Evolutionary conservation across 345 rosid genomes (phyloP), one percentile per base, ranked within the genome.

Genomic region (Gossypium arboreum): DNA sequence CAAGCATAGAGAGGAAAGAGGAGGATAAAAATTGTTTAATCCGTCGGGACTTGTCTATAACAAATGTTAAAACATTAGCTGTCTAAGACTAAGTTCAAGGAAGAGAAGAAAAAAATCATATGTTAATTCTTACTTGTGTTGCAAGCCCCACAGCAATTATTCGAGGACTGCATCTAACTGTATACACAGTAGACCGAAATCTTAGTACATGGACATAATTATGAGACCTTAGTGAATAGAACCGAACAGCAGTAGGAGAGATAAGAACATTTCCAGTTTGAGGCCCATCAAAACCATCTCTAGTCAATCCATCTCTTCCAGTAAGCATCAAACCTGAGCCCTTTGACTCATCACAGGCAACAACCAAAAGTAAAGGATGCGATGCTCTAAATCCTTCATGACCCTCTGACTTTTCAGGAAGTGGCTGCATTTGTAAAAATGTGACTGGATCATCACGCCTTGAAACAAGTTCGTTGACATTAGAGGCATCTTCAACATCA

Each of bases 331-430:
- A 56, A 73, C 78, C 80, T 2, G 88, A 79, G 82, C 80, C 80
- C 65, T 86, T 89, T 13, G 94, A 77, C 79, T 91, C 99, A 81
- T 91, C 98, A 79, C 89, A 88, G 50, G 94, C 92, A 81, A 93
- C 98, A 81, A 91, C 95, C 79, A 93, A 66, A 68, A 95, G 98
- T 73, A 95, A 80, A 64, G 99, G 99, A 86, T 93, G 99, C 10
- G 98, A 89, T 76, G 91, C 80, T 80, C 86, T 82, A 76, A 85
- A 93, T n/a, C 98, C 99, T 87, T 95, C 96, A 79, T 54, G 51
- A 4, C 85, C 88, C 76, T 87, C 84, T 20, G 85, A 84, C 79
- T 77, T 89, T 59, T 88, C 90, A 77, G 99, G 98, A 59, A 91
- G 76, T 29, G 96, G 92, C 82, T 90, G 98, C 89, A 93, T 89